Evolutionary conservation across 1,284 basidiomycete genomes (phyloP).

Genomic region (Sphaerobolus stellatus): DNA sequence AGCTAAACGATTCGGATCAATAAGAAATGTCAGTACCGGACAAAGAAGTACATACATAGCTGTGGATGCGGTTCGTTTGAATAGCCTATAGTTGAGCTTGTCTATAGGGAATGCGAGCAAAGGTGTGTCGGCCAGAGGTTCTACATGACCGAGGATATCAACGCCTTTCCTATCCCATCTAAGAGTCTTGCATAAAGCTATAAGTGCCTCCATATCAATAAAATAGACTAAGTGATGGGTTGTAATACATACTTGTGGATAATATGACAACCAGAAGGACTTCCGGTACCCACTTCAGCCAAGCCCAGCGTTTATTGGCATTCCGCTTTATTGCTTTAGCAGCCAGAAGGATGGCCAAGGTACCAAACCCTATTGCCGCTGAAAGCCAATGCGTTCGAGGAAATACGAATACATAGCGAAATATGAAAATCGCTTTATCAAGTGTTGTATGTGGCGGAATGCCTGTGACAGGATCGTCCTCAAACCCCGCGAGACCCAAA

Average conservation of each 20-base stretch:
- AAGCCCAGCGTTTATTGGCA: constrained; percentile 56
- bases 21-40: constrained; percentile 9
- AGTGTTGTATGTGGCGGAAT: constrained; percentile 57
- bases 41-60: constrained; percentile 54
- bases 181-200: constrained; percentile 71
- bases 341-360: constrained; percentile 63
- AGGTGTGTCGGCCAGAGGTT: constrained; percentile 56
- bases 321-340: constrained; percentile 46
- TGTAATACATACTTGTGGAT: constrained; percentile 64
- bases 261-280: constrained; percentile 76
- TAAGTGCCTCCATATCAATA: neutral
- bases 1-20: constrained; percentile 35
- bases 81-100: constrained; percentile 56
- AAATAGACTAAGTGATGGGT: neutral
- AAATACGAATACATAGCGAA: constrained; percentile 53
- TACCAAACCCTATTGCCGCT: constrained; percentile 68
- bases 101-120: constrained; percentile 65
- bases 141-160: constrained; percentile 76
- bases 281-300: constrained; percentile 80
- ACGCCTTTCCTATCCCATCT: constrained; percentile 79
- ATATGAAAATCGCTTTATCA: constrained; percentile 77
- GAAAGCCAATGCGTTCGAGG: constrained; percentile 63
- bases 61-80: constrained; percentile 74
- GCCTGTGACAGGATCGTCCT: constrained; percentile 43
- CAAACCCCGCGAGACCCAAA: constrained; percentile 69